phyloP scores from a whole-genome alignment of 208 protist genomes.

The Leishmania amazonensis region DNA sequence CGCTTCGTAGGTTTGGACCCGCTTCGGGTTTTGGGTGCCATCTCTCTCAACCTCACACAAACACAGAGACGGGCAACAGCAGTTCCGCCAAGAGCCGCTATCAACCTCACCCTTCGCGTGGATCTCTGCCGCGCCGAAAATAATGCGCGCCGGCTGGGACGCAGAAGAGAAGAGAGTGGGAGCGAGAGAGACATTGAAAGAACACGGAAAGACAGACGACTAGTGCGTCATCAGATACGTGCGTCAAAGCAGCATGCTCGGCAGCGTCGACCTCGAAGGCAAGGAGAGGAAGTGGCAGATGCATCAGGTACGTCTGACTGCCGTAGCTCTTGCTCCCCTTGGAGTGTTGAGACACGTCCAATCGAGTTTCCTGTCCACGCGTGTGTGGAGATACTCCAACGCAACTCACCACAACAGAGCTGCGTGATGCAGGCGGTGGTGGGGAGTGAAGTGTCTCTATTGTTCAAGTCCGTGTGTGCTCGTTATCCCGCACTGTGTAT shows the following conservation, averaged over 20 bases:
- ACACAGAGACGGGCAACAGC: not conserved
- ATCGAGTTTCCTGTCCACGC: not conserved
- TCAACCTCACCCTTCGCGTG: not conserved
- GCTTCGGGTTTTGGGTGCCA: slow-evolving; percentile 3
- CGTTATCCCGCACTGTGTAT: not conserved
- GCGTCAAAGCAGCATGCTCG: not conserved
- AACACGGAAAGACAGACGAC: not conserved
- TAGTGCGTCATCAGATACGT: not conserved
- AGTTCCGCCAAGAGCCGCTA: not conserved
- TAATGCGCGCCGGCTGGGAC: not conserved
- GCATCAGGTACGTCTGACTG: not conserved
- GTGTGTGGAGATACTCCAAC: not conserved
- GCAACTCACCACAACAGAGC: not conserved
- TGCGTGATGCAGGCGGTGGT: not conserved
- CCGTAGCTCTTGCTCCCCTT: not conserved
- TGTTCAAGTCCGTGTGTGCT: not conserved
- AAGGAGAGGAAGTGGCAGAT: not conserved
- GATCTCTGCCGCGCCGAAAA: not conserved
- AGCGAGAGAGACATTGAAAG: not conserved
- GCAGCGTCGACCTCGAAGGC: not conserved
- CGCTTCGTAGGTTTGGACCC: not conserved
- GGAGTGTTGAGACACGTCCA: not conserved
- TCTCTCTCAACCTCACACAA: not conserved
- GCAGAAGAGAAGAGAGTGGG: not conserved
- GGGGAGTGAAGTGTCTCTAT: not conserved